Evolutionary conservation across 1,139 yeast genomes (phyloP), one percentile per base, ranked within the genome.

Genomic region (Lodderomyces jiufengensis): DNA sequence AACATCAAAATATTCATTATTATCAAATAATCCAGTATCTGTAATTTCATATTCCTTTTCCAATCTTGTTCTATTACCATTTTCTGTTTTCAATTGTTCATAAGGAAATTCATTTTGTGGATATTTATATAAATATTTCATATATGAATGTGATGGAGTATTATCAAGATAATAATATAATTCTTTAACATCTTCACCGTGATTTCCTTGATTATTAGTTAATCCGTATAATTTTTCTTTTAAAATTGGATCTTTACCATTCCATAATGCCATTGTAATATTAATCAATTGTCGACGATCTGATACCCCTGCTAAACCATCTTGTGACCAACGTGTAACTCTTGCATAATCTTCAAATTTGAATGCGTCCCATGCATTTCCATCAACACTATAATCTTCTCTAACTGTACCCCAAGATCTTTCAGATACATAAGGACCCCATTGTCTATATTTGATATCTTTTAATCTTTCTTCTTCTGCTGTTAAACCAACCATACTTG

Each of bases 291-390:
- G 96, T 51, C 86, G 90, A 47, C 86, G 79, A 56, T 90, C 97
- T 41, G 86, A 76, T 14, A 87, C 84, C 37, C 97, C 97, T 8
- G 95, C 95, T 49, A 90, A 68, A 3, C 97, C 97, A 56, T 90
- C 97, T 59, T 90, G 97, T 33, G 96, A 95, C 97, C 97, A 90
- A 37, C 97, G 72, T 55, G 85, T 90, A 12, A 86, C 79, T 52
- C 97, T 71, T 20, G 94, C 77, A 3, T 95, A 85, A 45, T 86
- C 90, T 42, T 86, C 95, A 57, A 88, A 88, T 8, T 95, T 88
- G 59, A 90, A 90, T 50, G 82, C 79, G 25, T 81, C 73, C 97
- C 97, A 90, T 3, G 97, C 97, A 49, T 88, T 92, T 31, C 97
- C 97, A 50, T 82, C 73, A 33, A 60, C 66, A 1, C 95, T 84